These are phyloP conservation scores for Colletotrichum melonis DNA, from an alignment of 2,329 filamentous ascomycete species.

Conservation along the genomic window DNA sequence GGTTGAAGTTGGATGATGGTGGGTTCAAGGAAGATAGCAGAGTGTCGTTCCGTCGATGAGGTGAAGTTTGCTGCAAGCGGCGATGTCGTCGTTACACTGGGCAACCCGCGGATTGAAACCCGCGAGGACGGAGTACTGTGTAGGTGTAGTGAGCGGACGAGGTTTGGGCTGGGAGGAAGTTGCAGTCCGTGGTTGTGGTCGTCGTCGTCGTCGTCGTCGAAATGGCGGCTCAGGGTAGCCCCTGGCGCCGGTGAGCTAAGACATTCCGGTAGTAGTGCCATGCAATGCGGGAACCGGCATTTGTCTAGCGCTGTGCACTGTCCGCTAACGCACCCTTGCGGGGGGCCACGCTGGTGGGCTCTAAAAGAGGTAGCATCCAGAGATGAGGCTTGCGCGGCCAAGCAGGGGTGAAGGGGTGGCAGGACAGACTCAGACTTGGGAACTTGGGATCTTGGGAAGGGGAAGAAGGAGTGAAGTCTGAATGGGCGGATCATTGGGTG, in stretches of 20 bases:
- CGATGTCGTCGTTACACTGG: background rate
- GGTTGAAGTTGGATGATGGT: background rate
- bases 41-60: background rate
- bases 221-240: conserved; percentile 24
- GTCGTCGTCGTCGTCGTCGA: conserved; percentile 4
- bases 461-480: no score
- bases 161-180: background rate
- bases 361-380: conserved; percentile 20
- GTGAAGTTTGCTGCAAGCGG: background rate
- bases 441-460: no score
- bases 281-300: conserved; percentile 18
- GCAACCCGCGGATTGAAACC: background rate
- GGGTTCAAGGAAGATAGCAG: background rate
- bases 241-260: conserved; percentile 1
- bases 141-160: background rate
- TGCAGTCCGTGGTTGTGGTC: background rate
- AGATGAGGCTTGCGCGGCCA: conserved; percentile 33
- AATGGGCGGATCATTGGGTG: no score
- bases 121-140: background rate
- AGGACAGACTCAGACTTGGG: background rate
- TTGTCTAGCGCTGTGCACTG: conserved; percentile 13
- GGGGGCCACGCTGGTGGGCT: background rate
- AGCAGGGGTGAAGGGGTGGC: background rate
- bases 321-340: background rate
- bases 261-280: background rate